A percentile compares a stretch with the other conserved stretches of the same genome.
Evolutionary conservation across 2,329 filamentous ascomycete genomes (phyloP).

Genomic region (Claviceps maximensis): DNA sequence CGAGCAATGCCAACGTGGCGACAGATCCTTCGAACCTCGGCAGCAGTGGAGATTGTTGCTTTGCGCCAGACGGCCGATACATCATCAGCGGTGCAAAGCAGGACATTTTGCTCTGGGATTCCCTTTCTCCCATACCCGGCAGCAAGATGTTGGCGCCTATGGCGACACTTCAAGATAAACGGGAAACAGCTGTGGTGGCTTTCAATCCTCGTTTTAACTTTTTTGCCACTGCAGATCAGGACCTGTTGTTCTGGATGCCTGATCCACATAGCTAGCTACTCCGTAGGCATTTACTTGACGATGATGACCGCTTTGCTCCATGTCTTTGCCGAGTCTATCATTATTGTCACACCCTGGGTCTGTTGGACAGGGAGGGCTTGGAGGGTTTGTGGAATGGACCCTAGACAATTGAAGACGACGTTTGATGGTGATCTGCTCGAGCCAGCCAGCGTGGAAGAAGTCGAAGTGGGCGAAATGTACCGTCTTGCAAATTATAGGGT

Average conservation of each 20-base stretch:
- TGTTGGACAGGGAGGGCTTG: no score
- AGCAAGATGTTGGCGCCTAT: constrained; percentile 50
- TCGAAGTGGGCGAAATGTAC: not conserved
- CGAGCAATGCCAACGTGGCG: constrained; percentile 16
- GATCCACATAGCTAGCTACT: constrained; percentile 38
- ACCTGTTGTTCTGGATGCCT: constrained; percentile 67
- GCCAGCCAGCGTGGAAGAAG: not conserved
- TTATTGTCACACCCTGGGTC: not conserved
- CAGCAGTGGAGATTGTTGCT: constrained; percentile 68
- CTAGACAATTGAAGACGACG: not conserved
- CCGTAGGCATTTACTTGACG: not conserved
- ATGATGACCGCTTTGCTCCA: not conserved
- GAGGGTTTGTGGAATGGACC: not conserved
- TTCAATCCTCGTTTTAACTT: constrained; percentile 90
- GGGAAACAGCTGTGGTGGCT: constrained; percentile 60
- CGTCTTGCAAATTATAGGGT: not conserved
- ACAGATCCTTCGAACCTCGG: constrained; percentile 28
- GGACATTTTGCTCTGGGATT: constrained; percentile 81
- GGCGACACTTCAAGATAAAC: constrained; percentile 51
- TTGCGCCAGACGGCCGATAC: constrained; percentile 79
- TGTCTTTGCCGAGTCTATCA: not conserved
- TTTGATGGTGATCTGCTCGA: not conserved
- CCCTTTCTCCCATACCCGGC: constrained; percentile 40
- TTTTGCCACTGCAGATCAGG: constrained; percentile 78
- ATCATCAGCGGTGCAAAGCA: constrained; percentile 66